Percentiles rank a stretch among this genome's conserved stretches.
Evolutionary conservation across 371 early-diverging fungal species (phyloP).

Genomic region (Mortierella sp.): DNA sequence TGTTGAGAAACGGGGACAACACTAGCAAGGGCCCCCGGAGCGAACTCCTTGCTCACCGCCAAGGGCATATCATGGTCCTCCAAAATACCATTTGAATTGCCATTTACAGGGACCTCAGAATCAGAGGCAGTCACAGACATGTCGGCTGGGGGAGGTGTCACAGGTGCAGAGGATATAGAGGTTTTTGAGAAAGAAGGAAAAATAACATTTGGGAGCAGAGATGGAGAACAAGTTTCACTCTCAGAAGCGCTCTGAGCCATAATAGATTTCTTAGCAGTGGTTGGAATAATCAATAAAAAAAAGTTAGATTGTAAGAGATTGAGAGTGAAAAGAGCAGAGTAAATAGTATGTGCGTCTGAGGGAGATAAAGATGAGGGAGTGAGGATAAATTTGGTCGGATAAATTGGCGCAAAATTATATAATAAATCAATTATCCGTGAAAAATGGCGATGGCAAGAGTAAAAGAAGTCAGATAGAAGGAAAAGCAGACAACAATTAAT

Average conservation of each 20-base stretch:
- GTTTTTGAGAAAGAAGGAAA: background rate
- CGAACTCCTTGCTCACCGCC: background rate
- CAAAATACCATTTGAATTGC: background rate
- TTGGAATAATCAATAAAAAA: too few species aligned
- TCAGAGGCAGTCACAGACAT: slow-evolving; percentile 3
- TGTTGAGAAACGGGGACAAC: background rate
- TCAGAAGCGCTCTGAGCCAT: slow-evolving; percentile 20
- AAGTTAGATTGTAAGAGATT: too few species aligned
- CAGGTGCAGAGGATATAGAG: background rate
- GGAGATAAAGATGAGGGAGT: too few species aligned
- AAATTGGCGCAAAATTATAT: too few species aligned
- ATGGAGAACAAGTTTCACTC: background rate
- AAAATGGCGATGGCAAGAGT: too few species aligned
- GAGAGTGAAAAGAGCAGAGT: too few species aligned
- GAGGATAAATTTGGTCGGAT: too few species aligned
- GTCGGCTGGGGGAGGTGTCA: background rate
- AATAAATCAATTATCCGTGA: too few species aligned
- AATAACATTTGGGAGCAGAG: background rate
- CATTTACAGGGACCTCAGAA: background rate
- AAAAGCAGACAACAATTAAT: too few species aligned
- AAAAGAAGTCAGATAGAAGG: too few species aligned
- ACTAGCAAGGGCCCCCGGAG: background rate
- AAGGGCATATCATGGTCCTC: slow-evolving; percentile 6
- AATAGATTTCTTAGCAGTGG: too few species aligned
- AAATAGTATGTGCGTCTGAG: too few species aligned